phyloP scores from a whole-genome alignment of 148 eudicot species.

The Camellia granthamiana region DNA sequence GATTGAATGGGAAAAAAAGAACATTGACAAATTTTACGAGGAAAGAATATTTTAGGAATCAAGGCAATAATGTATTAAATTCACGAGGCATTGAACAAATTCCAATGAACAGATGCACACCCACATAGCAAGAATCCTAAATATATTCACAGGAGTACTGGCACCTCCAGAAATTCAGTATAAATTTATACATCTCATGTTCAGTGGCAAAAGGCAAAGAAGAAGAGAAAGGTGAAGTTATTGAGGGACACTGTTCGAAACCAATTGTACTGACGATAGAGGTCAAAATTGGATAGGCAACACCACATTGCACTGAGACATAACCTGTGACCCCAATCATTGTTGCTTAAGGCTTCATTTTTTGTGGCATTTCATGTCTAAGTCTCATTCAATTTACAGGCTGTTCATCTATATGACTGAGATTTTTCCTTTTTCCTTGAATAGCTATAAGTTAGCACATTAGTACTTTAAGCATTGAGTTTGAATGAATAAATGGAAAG shows the following conservation, averaged over 20 bases:
- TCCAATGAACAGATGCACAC: background rate
- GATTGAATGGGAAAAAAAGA: background rate
- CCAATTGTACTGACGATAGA: background rate
- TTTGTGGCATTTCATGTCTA: background rate
- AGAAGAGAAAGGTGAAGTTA: background rate
- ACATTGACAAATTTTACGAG: background rate
- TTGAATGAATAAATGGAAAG: background rate
- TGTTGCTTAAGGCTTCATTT: background rate
- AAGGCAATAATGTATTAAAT: background rate
- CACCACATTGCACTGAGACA: background rate
- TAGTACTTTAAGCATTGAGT: background rate
- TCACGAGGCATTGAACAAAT: background rate
- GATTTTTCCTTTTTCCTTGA: background rate
- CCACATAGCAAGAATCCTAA: background rate
- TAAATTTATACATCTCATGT: background rate
- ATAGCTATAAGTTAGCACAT: background rate
- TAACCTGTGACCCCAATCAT: background rate
- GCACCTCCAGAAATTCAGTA: background rate
- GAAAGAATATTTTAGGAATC: background rate
- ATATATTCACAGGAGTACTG: background rate
- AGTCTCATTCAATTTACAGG: background rate
- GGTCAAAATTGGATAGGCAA: background rate
- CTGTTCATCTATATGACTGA: background rate
- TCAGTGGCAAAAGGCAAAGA: background rate
- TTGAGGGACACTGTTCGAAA: background rate